Base-by-base conservation (phyloP, 208 protist genomes). In the Tritrichomonas foetus region DNA sequence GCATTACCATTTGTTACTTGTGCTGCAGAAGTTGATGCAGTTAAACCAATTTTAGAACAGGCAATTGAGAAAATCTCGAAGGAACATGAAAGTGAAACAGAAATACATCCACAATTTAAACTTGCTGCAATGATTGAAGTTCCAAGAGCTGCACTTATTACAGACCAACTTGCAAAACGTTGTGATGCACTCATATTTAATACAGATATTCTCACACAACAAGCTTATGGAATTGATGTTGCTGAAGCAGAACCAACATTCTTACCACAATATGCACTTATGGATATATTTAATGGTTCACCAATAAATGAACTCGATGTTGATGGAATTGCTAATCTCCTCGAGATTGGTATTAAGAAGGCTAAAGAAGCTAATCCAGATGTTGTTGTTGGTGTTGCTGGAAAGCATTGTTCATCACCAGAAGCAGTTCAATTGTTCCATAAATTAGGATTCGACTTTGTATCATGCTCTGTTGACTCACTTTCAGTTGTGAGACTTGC, bases 391-490 rank as follows among this genome's bases (percentile, higher is more conserved):
- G 78, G 78, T 20, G 44, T 89, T 89, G 33, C 41, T 14, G 78
- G 78, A 27, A 36, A 89, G 95, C 97, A 98, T 94, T 97, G 97
- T 74, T 97, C 97, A 44, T 97, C 98, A 93, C 97, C 97, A 36
- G 66, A 92, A 44, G 98, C 97, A 39, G 96, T 98, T 94, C 94
- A 97, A 75, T 99, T 98, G 96, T 98, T 95, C 94, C 97, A 98
- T 95, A 95, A 95, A 93, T 72, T 96, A 44, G 97, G 97, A 57
- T 95, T 98, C 49, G 96, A 97, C 95, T 98, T 98, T 95, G 97
- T 98, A 50, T 98, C 97, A 14, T 98, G 97, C 96, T 30, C 33
- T 39, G 33, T 39, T 47, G 33, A 82, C 27, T 39, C 33, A 30
- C 30, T 82, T 20, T 41, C 74, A 11, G 41, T 82, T 11, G 74